phyloP scores from a whole-genome alignment of 768 basidiomycete species.

The Ramaria sp. region DNA sequence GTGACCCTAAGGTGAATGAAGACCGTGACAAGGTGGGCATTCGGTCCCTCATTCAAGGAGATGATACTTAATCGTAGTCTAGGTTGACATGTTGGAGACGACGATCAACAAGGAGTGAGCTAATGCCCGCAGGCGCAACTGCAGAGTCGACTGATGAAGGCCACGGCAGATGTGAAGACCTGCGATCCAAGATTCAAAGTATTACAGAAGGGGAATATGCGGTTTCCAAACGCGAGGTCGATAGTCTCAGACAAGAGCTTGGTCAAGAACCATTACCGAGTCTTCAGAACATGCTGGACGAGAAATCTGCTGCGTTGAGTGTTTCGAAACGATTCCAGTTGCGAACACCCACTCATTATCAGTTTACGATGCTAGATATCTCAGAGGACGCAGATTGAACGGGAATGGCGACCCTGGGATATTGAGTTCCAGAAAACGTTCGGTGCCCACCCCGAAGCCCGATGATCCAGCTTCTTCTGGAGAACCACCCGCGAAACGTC shows the following conservation, averaged over 20 bases:
- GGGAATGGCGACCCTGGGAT: slow-evolving; percentile 22
- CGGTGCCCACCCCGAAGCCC: slow-evolving; percentile 21
- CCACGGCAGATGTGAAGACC: slow-evolving; percentile 44
- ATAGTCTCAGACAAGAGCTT: slow-evolving; percentile 61
- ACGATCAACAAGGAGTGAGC: slow-evolving; percentile 61
- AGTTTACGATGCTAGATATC: slow-evolving; percentile 31
- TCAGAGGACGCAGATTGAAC: slow-evolving; percentile 49
- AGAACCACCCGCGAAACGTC: slow-evolving; percentile 32
- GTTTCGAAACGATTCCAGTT: slow-evolving; percentile 5
- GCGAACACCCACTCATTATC: slow-evolving; percentile 8
- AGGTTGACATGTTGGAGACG: slow-evolving; percentile 60
- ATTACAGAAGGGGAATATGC: slow-evolving; percentile 73
- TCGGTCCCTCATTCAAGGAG: background rate
- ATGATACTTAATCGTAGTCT: slow-evolving; percentile 1
- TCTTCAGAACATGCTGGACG: slow-evolving; percentile 63
- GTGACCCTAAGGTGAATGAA: slow-evolving; percentile 50
- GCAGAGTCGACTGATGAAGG: background rate
- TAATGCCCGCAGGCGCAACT: background rate
- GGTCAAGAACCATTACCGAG: slow-evolving; percentile 66
- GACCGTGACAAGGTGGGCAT: slow-evolving; percentile 56
- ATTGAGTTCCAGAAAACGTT: slow-evolving; percentile 18
- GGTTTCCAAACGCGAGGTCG: slow-evolving; percentile 64
- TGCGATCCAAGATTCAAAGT: slow-evolving; percentile 51
- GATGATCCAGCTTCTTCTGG: slow-evolving; percentile 4
- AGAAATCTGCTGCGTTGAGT: slow-evolving; percentile 44